Conservation (phyloP, 1,139 yeast species). For the Neolecta irregularis region DNA sequence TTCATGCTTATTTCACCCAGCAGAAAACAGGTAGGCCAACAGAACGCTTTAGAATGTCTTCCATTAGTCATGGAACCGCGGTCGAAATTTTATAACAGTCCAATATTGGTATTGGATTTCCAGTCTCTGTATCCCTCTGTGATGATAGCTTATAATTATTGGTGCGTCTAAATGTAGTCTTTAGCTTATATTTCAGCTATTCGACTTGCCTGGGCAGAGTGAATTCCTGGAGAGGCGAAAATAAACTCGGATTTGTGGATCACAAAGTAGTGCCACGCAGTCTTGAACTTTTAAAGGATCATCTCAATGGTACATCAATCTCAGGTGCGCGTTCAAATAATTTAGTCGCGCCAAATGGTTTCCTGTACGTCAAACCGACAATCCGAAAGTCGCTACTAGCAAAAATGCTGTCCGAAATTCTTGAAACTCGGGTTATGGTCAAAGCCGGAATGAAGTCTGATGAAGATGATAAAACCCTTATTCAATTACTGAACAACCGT, state of each 20-base stretch:
- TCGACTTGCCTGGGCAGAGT: conserved; percentile 54
- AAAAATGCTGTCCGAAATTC: conserved; percentile 67
- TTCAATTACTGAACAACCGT: conserved; percentile 51
- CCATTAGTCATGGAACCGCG: conserved; percentile 90
- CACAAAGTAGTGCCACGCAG: conserved; percentile 41
- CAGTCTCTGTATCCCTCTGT: conserved; percentile 89
- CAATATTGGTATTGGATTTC: conserved; percentile 76
- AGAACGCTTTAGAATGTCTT: conserved; percentile 72
- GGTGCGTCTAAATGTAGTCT: no score
- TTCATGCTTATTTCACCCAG: conserved; percentile 64
- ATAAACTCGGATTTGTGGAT: conserved; percentile 38
- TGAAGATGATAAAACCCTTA: conserved; percentile 31
- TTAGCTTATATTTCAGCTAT: no score
- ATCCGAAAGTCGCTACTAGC: conserved; percentile 62
- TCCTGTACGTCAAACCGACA: conserved; percentile 50
- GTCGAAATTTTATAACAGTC: conserved; percentile 72
- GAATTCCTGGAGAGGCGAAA: conserved; percentile 32
- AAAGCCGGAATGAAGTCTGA: conserved; percentile 51
- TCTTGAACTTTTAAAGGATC: conserved; percentile 36
- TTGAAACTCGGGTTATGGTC: conserved; percentile 64
- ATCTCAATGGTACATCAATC: conserved; percentile 27
- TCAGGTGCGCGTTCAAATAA: no score
- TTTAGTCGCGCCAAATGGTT: conserved; percentile 68
- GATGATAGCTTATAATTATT: conserved; percentile 79
- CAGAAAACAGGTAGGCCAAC: conserved; percentile 63